Evolutionary conservation across 129 eudicot genomes (phyloP).

Genomic region (Logfia minima): DNA sequence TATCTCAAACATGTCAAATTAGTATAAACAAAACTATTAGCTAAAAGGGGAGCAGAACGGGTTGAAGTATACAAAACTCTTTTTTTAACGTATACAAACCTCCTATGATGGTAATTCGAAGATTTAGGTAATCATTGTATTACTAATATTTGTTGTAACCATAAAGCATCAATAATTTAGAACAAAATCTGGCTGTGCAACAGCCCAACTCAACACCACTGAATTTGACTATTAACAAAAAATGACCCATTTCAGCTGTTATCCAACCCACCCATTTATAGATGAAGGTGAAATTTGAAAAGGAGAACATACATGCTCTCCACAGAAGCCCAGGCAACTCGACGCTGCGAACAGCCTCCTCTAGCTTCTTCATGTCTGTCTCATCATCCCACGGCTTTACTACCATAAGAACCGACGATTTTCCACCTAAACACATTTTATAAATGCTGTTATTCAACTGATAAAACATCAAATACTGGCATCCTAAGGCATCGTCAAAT

Average conservation of each 20-base stretch:
- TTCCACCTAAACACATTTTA: constrained; percentile 61
- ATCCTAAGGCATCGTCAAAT: background rate
- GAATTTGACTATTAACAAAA: background rate
- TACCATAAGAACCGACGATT: constrained; percentile 90
- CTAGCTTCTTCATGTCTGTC: constrained; percentile 94
- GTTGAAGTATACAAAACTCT: background rate
- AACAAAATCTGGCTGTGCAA: background rate
- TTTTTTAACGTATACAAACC: background rate
- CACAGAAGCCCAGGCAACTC: constrained; percentile 75
- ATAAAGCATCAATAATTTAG: background rate
- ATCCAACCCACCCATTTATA: background rate
- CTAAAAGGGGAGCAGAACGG: background rate
- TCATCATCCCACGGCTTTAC: constrained; percentile 98
- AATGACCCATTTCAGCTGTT: background rate
- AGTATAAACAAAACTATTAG: background rate
- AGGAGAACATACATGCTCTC: constrained; percentile 83
- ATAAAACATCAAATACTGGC: background rate
- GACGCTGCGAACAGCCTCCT: constrained; percentile 86
- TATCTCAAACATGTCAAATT: background rate
- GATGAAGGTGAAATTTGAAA: background rate
- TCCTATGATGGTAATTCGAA: background rate
- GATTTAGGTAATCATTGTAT: no score
- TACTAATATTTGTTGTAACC: background rate
- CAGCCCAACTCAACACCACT: background rate
- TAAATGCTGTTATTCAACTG: background rate